Evolutionary conservation across 345 rosid species (phyloP), one percentile per base, ranked within the genome.

Genomic region (Eucalyptus polyanthemos): DNA sequence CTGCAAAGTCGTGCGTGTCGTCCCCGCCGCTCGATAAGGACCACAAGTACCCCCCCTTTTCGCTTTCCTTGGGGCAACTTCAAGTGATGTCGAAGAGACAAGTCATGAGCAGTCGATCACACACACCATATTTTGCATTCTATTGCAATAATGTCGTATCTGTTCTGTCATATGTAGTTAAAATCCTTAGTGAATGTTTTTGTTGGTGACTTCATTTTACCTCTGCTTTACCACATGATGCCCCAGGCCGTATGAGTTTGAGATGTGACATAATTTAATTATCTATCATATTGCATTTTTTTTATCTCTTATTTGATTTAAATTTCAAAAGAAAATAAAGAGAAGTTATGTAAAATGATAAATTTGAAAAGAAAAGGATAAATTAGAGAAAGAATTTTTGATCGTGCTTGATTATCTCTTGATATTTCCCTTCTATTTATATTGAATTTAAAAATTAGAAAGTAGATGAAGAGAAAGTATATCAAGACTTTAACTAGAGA

Each of bases 221-320:
- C 11, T 65, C 1, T 65, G 2, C 8, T 29, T 65, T n/a, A n/a
- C 3, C 10, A n/a, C 1, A 0, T 14, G 21, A 53, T 10, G 9
- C 1, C 3, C 0, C 14, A 65, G 10, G 21, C 3, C 1, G 6
- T 27, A 6, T 4, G 69, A 0, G 7, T 27, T 14, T n/a, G 10
- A 4, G 0, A 65, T 3, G 5, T 65, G 76, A 16, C 21, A n/a
- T 7, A 29, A 24, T 25, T 60, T 53, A 53, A 53, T 53, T 4
- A 53, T 19, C 24, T 3, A 53, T 53, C 10, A 8, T 53, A 4
- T 53, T 53, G 1, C 1, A 53, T 53, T 53, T 8, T 53, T 51
- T 53, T 53, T 1, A 29, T 14, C 7, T 29, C 5, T 29, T 7
- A 29, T 14, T 29, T 14, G 31, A 29, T 62, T 13, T 62, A 62